Base-by-base conservation (phyloP, 2,329 filamentous ascomycete species). In the Calycina herbarum region DNA sequence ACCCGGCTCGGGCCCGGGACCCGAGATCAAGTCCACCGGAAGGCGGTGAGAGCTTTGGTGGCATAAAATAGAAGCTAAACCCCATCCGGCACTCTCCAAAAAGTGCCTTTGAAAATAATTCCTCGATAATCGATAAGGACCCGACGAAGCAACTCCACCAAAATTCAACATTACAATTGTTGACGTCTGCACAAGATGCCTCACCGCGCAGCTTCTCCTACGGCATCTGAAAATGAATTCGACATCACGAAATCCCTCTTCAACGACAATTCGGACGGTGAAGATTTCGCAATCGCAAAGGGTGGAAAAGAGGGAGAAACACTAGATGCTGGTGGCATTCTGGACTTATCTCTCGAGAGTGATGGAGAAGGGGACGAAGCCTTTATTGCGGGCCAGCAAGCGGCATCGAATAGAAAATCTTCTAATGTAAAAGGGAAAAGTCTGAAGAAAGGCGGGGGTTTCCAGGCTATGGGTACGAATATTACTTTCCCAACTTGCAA, bases 391-490 rank as follows among this genome's bases (percentile, higher is more conserved):
- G 86, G 92, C 45, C 87, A 91, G 73, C 93, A 97, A 77, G 90
- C 92, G 3, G 92, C 93, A 17, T 92, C 91, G 4, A 97, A 97
- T 76, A 84, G 94, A 68, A 98, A 97, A 76, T 82, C 87, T 0
- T 85, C 90, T 10, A 95, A 94, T 75, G 73, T 95, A 7, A 95
- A 94, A 77, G 92, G 92, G 24, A 91, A 91, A 69, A 90, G 89
- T 2, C 91, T 92, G 38, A 97, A 97, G 82, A 99, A 98, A 79
- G 92, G 94, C 45, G 95, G 95, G 73, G 95, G 94, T 62, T 99
- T 99, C 76, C 95, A 99, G 78, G 90, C 92, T 58, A 97, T 99
- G 94, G 91, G 86, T 89, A 79, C 66, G 80, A 68, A n/a, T 27
- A 48, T 35, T n/a, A 60, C 54, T 20, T 61, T 13, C 6, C 42